These are phyloP conservation scores for Nakazawaea populi DNA, from an alignment of 805 yeast genomes.

Conservation along the genomic window DNA sequence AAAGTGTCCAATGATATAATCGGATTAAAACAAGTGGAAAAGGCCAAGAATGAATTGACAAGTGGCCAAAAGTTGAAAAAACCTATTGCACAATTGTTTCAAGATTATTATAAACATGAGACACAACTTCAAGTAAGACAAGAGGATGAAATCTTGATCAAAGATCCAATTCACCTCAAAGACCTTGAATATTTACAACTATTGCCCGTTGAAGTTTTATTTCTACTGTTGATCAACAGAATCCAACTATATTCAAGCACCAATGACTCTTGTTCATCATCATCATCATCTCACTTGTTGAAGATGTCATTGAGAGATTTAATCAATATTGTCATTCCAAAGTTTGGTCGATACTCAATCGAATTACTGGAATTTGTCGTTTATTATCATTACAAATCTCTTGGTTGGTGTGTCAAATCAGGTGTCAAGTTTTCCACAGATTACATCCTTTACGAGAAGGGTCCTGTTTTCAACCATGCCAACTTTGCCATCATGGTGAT, in stretches of 20 bases:
- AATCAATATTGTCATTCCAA: slow-evolving; percentile 1
- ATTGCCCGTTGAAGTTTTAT: slow-evolving; percentile 71
- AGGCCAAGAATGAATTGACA: slow-evolving; percentile 24
- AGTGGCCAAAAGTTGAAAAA: slow-evolving; percentile 16
- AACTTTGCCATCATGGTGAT: slow-evolving; percentile 63
- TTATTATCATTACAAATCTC: slow-evolving; percentile 81
- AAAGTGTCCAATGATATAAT: slow-evolving; percentile 16
- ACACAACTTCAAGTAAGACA: slow-evolving; percentile 17
- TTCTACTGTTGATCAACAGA: slow-evolving; percentile 39
- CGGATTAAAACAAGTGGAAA: slow-evolving; percentile 29
- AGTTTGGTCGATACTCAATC: slow-evolving; percentile 14
- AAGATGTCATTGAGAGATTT: background rate
- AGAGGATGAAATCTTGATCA: slow-evolving; percentile 31
- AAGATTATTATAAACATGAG: slow-evolving; percentile 14
- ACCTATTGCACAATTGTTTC: slow-evolving; percentile 18
- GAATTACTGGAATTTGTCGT: slow-evolving; percentile 54
- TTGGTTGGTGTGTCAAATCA: slow-evolving; percentile 91
- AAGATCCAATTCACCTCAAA: slow-evolving; percentile 16
- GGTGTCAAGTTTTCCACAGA: slow-evolving; percentile 95
- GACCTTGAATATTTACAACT: slow-evolving; percentile 54
- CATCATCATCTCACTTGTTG: too few relatives aligned
- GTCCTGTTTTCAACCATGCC: slow-evolving; percentile 96
- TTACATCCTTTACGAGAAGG: slow-evolving; percentile 73
- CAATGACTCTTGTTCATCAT: too few relatives aligned
- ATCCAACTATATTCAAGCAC: too few relatives aligned